These are phyloP conservation scores for Leccinum disarticulatum DNA, from an alignment of 768 basidiomycete species.

Conservation along the genomic window DNA sequence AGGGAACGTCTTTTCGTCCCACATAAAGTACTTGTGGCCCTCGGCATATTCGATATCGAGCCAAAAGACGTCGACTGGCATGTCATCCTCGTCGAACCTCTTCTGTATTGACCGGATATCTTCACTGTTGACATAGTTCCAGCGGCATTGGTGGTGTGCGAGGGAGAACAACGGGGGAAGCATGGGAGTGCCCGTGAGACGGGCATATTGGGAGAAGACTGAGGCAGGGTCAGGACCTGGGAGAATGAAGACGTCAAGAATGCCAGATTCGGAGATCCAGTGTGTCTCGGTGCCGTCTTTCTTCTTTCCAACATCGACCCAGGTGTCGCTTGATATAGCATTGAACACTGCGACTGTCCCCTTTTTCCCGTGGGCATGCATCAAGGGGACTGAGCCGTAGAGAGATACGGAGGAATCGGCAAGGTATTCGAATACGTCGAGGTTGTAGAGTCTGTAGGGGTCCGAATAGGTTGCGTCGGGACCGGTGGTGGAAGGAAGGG, in stretches of 20 bases:
- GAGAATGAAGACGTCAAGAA: constrained; percentile 98
- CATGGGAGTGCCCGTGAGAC: no score
- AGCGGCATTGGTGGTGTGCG: no score
- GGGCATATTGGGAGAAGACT: no score
- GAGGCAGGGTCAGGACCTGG: no score
- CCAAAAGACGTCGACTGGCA: no score
- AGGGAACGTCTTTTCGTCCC: constrained; percentile 89
- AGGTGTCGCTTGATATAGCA: constrained; percentile 86
- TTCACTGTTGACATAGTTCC: no score
- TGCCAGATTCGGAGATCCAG: constrained; percentile 97
- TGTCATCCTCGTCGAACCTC: no score
- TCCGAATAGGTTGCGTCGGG: constrained; percentile 76
- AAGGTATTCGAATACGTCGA: constrained; percentile 95
- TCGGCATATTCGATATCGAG: no score
- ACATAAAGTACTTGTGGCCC: no score
- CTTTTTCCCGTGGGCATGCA: constrained; percentile 88
- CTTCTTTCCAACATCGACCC: constrained; percentile 80
- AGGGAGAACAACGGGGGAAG: no score
- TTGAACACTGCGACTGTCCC: constrained; percentile 92
- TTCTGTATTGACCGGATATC: no score
- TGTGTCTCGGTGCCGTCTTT: constrained; percentile 78
- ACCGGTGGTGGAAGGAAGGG: constrained; percentile 85
- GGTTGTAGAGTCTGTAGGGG: constrained; percentile 93
- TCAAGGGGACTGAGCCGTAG: constrained; percentile 88
- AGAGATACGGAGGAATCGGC: constrained; percentile 76